phyloP scores from a whole-genome alignment of 495 filamentous ascomycete species.

The Tetracladium marchalianum region DNA sequence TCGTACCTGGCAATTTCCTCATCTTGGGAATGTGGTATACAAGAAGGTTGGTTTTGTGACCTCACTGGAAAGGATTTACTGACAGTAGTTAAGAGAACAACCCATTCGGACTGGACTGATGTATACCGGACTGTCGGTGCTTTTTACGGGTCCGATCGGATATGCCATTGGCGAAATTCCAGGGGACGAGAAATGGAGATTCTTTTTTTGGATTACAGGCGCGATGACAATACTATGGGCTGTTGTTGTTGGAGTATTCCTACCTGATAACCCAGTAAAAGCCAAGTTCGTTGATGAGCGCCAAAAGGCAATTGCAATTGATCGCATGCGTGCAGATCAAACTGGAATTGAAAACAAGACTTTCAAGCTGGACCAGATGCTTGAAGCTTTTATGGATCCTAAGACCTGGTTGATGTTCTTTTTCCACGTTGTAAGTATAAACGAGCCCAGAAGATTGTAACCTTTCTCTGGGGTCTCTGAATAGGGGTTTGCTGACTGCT shows the following conservation, averaged over 20 bases:
- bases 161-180: slow-evolving; percentile 12
- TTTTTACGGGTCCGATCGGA: slow-evolving; percentile 1
- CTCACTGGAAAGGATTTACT: slow-evolving; percentile 5
- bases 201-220: slow-evolving; percentile 40
- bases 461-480: too few species aligned
- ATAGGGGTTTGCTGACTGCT: too few species aligned
- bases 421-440: slow-evolving; percentile 17
- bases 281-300: slow-evolving; percentile 44
- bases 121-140: slow-evolving; percentile 28
- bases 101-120: slow-evolving; percentile 30
- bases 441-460: too few species aligned
- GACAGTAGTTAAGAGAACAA: slow-evolving; percentile 18
- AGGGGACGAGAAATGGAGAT: slow-evolving; percentile 35
- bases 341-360: slow-evolving; percentile 57
- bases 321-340: slow-evolving; percentile 48
- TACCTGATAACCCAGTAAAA: slow-evolving; percentile 53
- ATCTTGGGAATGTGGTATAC: slow-evolving; percentile 54
- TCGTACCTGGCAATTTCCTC: slow-evolving; percentile 51
- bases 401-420: slow-evolving; percentile 39
- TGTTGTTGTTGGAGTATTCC: slow-evolving; percentile 44
- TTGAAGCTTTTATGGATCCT: slow-evolving; percentile 43
- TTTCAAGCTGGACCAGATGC: slow-evolving; percentile 49
- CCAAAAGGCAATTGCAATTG: slow-evolving; percentile 47
- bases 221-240: slow-evolving; percentile 44
- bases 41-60: slow-evolving; percentile 20